Conservation (phyloP, 148 eudicot species). For the Vaccinium macrocarpon region DNA sequence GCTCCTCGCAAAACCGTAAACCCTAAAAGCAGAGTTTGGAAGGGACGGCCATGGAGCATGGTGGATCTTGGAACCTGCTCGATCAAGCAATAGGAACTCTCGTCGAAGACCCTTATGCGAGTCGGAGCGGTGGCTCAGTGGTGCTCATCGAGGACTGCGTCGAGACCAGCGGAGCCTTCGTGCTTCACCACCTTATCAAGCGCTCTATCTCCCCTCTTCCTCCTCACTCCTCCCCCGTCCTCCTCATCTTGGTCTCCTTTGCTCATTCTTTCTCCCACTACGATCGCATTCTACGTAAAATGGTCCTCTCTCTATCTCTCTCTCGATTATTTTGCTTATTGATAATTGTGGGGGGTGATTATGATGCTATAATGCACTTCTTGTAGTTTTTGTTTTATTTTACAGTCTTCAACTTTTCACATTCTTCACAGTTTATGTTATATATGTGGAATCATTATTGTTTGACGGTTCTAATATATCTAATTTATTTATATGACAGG, state of each 20-base stretch:
- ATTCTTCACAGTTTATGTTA: neutral
- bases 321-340: neutral
- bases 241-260: conserved; percentile 66
- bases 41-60: conserved; percentile 33
- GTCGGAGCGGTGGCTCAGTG: conserved; percentile 25
- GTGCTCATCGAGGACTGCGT: conserved; percentile 71
- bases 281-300: conserved; percentile 84
- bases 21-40: neutral
- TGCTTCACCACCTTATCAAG: conserved; percentile 75
- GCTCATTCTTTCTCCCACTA: conserved; percentile 90
- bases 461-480: conserved; percentile 11
- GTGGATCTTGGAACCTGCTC: conserved; percentile 29
- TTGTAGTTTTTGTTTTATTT: neutral
- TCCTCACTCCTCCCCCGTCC: conserved; percentile 32
- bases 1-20: neutral
- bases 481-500: conserved; percentile 41
- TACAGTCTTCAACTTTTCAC: neutral
- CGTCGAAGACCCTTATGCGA: conserved; percentile 22
- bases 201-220: conserved; percentile 42
- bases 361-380: neutral
- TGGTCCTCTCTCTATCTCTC: conserved; percentile 32
- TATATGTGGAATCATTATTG: neutral
- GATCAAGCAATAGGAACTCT: conserved; percentile 54
- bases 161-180: conserved; percentile 77
- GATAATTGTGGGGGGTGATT: neutral